Base-by-base conservation (phyloP, 2,329 filamentous ascomycete species). In the Trichophyton simii region DNA sequence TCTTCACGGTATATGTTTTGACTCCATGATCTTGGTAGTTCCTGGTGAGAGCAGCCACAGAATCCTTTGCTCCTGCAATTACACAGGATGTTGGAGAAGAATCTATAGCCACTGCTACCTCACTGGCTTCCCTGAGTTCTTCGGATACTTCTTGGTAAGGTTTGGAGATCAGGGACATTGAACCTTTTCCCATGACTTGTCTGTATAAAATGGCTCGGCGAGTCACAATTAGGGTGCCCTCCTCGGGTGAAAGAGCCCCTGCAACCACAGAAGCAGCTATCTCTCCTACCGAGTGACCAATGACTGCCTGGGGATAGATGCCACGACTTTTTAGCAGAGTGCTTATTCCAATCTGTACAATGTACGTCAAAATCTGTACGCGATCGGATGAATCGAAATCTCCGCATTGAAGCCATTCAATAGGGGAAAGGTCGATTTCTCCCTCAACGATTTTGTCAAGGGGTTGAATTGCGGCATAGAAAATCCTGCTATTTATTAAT, bases 241-340 rank as follows among this genome's bases (percentile, higher is more conserved):
- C 68, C 34, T 70, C 65, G 1, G 68, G 67, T 5, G 69, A 66
- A 0, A 77, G 59, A 8, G 68, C 64, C 2, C 72, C 60, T 2
- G 64, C 61, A 15, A 64, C 64, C 58, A 64, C 65, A 11, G 64
- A 64, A 6, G 65, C 65, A 13, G 62, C 65, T 38, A 66, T 64
- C 46, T 66, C 65, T 11, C 65, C 65, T 22, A 59, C 62, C 1
- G 64, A 66, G 46, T 66, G 65, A 2, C 65, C 65, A 3, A 65
- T 63, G 2, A 65, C 63, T 9, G 62, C 61, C 9, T 34, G 18
- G 4, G 65, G 44, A 13, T 48, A 18, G 20, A 48, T 7, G 3
- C 44, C 44, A 48, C 44, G 44, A 6, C 44, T 22, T 9, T 48
- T 48, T 9, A 48, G 9, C 7, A 48, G 25, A 9, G 44, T 20